A percentile compares a stretch with the other conserved stretches of the same genome.
Conservation (phyloP, 306 rosid genomes). For the Fragaria iinumae region DNA sequence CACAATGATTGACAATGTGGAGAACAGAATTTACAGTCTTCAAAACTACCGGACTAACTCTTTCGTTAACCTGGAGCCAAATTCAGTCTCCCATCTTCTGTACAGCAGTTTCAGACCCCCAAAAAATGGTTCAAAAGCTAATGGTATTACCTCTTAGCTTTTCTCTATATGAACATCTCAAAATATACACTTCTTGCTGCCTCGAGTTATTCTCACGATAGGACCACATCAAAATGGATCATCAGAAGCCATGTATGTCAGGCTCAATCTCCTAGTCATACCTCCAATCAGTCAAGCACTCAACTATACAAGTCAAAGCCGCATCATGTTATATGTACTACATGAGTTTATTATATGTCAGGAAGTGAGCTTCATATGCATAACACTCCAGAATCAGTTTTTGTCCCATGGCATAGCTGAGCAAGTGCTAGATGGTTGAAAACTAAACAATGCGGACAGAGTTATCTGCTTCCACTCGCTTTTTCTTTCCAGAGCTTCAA, state of each 20-base stretch:
- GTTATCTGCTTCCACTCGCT: constrained; percentile 37
- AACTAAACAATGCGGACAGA: constrained; percentile 34
- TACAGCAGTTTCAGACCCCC: constrained; percentile 40
- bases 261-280: constrained; percentile 17
- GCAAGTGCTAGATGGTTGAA: constrained; percentile 26
- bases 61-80: constrained; percentile 35
- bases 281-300: constrained; percentile 34
- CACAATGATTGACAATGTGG: constrained; percentile 20
- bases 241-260: constrained; percentile 24
- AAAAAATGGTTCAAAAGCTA: constrained; percentile 18
- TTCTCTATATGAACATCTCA: constrained; percentile 42
- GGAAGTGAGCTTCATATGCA: constrained; percentile 30
- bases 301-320: constrained; percentile 32
- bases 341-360: constrained; percentile 32
- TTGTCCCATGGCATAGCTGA: constrained; percentile 25
- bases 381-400: constrained; percentile 26
- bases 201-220: constrained; percentile 27
- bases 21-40: constrained; percentile 28
- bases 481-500: constrained; percentile 32
- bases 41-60: constrained; percentile 27
- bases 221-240: constrained; percentile 30
- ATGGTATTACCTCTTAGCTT: constrained; percentile 6
- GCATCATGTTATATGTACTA: constrained; percentile 30
- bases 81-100: constrained; percentile 40
- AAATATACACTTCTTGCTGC: constrained; percentile 42